Conservation (phyloP, 2,329 filamentous ascomycete genomes). For the Aspergillus proliferans region DNA sequence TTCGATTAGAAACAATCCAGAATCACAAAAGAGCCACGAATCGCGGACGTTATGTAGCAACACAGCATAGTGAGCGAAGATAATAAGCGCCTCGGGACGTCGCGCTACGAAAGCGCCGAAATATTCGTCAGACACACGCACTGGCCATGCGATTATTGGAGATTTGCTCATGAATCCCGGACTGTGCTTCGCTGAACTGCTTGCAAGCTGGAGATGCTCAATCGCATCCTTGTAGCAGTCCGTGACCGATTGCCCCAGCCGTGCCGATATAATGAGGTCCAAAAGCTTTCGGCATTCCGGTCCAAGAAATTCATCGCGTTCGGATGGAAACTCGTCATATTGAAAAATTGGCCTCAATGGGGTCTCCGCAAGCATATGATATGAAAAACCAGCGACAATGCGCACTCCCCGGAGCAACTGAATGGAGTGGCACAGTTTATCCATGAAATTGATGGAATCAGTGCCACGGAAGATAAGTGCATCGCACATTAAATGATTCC, state of each 20-base stretch:
- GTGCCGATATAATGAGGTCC: constrained; percentile 5
- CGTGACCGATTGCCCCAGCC: constrained; percentile 1
- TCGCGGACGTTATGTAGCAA: constrained; percentile 28
- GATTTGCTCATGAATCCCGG: not conserved
- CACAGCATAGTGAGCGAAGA: constrained; percentile 35
- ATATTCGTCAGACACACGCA: constrained; percentile 24
- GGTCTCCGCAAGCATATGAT: constrained; percentile 9
- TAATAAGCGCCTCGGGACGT: constrained; percentile 32
- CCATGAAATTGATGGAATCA: constrained; percentile 31
- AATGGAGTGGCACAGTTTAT: constrained; percentile 20
- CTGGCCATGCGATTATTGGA: constrained; percentile 18
- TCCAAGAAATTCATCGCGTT: constrained; percentile 1
- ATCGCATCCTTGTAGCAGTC: constrained; percentile 7
- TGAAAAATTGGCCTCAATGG: not conserved
- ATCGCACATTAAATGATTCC: constrained; percentile 44
- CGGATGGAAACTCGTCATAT: constrained; percentile 1
- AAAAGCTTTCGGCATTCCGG: constrained; percentile 4
- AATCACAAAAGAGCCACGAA: constrained; percentile 30
- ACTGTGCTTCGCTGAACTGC: not conserved
- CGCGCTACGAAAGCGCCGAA: constrained; percentile 23
- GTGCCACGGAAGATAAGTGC: constrained; percentile 35
- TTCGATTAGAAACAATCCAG: constrained; percentile 22
- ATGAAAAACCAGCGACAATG: constrained; percentile 8
- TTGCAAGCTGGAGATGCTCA: constrained; percentile 3
- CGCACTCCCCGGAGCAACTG: constrained; percentile 22